phyloP scores from a whole-genome alignment of 148 eudicot genomes.

The Cornus controversa region DNA sequence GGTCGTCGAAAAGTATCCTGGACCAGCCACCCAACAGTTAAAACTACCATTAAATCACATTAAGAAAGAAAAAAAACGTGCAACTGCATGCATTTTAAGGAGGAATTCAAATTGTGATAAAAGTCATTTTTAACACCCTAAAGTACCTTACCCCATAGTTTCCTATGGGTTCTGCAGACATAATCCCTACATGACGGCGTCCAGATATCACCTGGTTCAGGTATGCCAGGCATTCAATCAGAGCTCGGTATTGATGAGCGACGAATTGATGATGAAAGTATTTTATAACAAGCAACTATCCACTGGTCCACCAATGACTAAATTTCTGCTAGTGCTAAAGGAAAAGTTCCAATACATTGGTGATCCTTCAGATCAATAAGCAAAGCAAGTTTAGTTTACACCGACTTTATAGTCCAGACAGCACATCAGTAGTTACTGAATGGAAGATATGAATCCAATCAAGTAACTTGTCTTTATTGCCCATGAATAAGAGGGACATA shows the following conservation, averaged over 20 bases:
- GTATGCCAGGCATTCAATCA: too few species aligned
- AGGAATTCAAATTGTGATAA: neutral
- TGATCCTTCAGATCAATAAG: too few species aligned
- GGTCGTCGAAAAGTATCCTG: slow-evolving; percentile 87
- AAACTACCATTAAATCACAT: neutral
- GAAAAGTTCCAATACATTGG: too few species aligned
- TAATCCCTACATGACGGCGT: slow-evolving; percentile 87
- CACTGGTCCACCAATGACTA: neutral
- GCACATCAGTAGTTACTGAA: too few species aligned
- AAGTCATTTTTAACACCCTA: neutral
- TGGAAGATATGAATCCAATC: neutral
- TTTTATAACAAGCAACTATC: neutral
- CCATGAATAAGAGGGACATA: neutral
- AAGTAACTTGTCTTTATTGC: neutral
- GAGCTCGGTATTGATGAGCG: neutral
- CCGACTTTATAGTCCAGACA: neutral
- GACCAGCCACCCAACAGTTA: slow-evolving; percentile 6
- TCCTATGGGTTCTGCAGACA: slow-evolving; percentile 96
- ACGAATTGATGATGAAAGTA: neutral
- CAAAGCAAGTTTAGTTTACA: neutral
- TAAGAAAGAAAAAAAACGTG: neutral
- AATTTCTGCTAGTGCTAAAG: too few species aligned
- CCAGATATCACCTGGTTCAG: slow-evolving; percentile 79
- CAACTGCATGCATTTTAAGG: neutral
- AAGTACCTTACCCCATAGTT: slow-evolving; percentile 95